These are phyloP conservation scores for Fonsecaea pugnacius DNA, from an alignment of 2,329 filamentous ascomycete genomes.

Conservation along the genomic window DNA sequence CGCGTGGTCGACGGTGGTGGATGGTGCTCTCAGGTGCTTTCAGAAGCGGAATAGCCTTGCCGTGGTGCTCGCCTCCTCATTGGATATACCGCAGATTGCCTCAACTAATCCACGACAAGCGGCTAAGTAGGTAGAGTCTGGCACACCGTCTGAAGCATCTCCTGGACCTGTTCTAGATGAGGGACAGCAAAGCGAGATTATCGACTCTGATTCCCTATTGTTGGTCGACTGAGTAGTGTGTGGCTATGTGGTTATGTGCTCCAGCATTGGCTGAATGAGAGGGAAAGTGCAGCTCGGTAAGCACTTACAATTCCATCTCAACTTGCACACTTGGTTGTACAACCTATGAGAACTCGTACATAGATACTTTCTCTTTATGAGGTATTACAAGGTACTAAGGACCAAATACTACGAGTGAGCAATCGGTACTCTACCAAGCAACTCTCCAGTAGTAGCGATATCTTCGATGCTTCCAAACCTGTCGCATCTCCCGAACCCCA, in stretches of 20 bases:
- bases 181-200: conserved; percentile 13
- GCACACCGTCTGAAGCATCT: conserved; percentile 12
- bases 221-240: not conserved
- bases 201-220: conserved; percentile 1
- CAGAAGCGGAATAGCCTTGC: conserved; percentile 16
- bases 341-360: too few species aligned
- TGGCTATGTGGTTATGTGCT: not conserved
- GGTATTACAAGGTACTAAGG: not conserved
- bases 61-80: not conserved
- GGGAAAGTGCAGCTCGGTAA: not conserved
- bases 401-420: not conserved
- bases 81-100: conserved; percentile 15
- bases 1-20: conserved; percentile 5
- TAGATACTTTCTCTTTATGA: too few species aligned
- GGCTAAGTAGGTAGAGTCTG: conserved; percentile 14
- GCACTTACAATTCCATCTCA: not conserved
- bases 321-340: not conserved
- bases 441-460: not conserved
- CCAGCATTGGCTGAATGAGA: not conserved
- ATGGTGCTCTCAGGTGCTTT: not conserved
- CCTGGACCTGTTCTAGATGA: conserved; percentile 10
- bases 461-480: not conserved
- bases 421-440: too few species aligned
- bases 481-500: not conserved
- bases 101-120: conserved; percentile 15